Conservation (phyloP, 2,329 filamentous ascomycete species). For the Scytalidium sp. region DNA sequence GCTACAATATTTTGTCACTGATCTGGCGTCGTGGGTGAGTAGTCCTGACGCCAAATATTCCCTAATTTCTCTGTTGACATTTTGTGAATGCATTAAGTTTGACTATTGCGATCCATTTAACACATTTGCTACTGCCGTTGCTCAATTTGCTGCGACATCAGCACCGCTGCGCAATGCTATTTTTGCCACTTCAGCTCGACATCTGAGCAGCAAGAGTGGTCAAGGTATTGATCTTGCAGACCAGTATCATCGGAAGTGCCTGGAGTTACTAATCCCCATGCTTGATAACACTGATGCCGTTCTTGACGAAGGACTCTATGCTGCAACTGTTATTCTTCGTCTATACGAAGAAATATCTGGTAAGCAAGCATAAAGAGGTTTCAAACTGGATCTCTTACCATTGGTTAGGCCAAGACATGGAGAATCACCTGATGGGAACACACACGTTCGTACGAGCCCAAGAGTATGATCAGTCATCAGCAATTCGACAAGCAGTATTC, state of each 20-base stretch:
- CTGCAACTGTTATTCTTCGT: not conserved
- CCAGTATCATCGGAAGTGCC: not conserved
- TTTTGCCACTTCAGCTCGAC: constrained; percentile 2
- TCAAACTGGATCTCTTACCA: not conserved
- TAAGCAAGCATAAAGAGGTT: not conserved
- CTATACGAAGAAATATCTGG: not conserved
- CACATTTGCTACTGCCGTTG: not conserved
- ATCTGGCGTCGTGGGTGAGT: not conserved
- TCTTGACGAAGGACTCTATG: not conserved
- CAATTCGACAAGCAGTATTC: not conserved
- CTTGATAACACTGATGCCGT: not conserved
- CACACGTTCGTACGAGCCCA: not conserved
- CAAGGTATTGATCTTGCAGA: not conserved
- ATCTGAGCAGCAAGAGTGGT: not conserved
- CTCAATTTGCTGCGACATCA: not conserved
- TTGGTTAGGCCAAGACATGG: not conserved
- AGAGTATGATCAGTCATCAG: not conserved
- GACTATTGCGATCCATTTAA: not conserved
- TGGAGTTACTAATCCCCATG: not conserved
- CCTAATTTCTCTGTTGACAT: not conserved
- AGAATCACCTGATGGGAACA: not conserved
- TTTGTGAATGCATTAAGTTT: not conserved
- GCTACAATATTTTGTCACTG: not conserved
- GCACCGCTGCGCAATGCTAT: not conserved
- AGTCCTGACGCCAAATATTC: not conserved